Percentiles rank a stretch among this genome's conserved stretches.
Conservation (phyloP, 2,329 filamentous ascomycete species). For the Aphanoascus verrucosus region DNA sequence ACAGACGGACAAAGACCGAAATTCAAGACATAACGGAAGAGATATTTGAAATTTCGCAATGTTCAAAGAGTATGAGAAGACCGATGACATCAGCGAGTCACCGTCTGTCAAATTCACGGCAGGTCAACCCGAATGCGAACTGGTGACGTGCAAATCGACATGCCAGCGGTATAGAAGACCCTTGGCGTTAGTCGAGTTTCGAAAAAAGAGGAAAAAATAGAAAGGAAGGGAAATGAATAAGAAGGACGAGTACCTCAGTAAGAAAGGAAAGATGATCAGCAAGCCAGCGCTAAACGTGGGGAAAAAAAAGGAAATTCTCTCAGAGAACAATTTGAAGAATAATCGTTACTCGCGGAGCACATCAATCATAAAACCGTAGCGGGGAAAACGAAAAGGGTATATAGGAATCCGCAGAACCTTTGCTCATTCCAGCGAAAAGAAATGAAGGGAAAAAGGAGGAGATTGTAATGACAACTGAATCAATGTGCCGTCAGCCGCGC, state of each 20-base stretch:
- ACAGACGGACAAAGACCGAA: too few species aligned
- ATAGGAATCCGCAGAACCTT: slow-evolving; percentile 2
- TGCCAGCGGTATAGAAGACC: too few species aligned
- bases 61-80: too few species aligned
- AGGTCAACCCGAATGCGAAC: too few species aligned
- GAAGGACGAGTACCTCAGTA: background rate
- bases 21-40: too few species aligned
- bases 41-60: too few species aligned
- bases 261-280: background rate
- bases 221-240: background rate
- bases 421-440: background rate
- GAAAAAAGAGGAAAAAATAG: background rate
- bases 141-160: too few species aligned
- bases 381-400: slow-evolving; percentile 5
- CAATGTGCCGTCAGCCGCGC: slow-evolving; percentile 1
- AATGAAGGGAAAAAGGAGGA: background rate
- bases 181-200: too few species aligned
- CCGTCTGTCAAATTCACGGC: too few species aligned
- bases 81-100: too few species aligned
- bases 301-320: slow-evolving; percentile 1
- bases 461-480: background rate
- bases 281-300: background rate
- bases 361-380: slow-evolving; percentile 5
- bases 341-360: slow-evolving; percentile 8
- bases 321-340: slow-evolving; percentile 2